Conservation (phyloP, 371 early-diverging fungal species). For the Cokeromyces recurvatus region DNA sequence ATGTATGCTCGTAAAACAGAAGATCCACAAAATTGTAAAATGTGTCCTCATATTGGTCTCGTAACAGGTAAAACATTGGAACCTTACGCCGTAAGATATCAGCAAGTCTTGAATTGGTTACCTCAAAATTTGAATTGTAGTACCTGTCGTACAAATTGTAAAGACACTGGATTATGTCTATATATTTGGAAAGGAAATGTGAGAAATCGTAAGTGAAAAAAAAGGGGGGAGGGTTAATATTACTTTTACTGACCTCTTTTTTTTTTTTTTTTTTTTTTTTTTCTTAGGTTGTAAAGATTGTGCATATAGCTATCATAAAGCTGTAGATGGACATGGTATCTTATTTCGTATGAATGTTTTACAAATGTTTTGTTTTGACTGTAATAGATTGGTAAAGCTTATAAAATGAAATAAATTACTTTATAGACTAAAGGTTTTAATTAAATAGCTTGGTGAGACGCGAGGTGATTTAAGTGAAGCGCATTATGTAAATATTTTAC, state of each 20-base stretch:
- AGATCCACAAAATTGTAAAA: slow-evolving; percentile 31
- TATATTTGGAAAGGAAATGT: slow-evolving; percentile 38
- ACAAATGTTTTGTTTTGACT: slow-evolving; percentile 44
- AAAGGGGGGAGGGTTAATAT: not conserved
- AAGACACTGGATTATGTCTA: slow-evolving; percentile 23
- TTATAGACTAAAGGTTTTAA: too few relatives aligned
- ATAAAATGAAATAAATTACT: too few relatives aligned
- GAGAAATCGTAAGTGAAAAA: slow-evolving; percentile 30
- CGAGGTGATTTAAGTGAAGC: slow-evolving; percentile 43
- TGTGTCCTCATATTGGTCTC: slow-evolving; percentile 42
- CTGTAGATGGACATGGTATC: slow-evolving; percentile 37
- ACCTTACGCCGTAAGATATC: slow-evolving; percentile 32
- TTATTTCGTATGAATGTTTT: slow-evolving; percentile 38
- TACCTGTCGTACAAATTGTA: slow-evolving; percentile 28
- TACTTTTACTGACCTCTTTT: not conserved
- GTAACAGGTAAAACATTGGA: slow-evolving; percentile 20
- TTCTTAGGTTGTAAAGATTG: slow-evolving; percentile 44
- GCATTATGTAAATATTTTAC: slow-evolving; percentile 28
- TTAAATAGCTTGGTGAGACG: slow-evolving; percentile 33
- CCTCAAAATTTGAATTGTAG: slow-evolving; percentile 35
- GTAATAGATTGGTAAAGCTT: slow-evolving; percentile 32
- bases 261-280: too few relatives aligned
- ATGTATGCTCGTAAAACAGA: slow-evolving; percentile 29
- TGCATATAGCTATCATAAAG: slow-evolving; percentile 37
- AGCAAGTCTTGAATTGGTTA: slow-evolving; percentile 34